phyloP scores from a whole-genome alignment of 1,284 basidiomycete species.

The Psilocybe mexicana region DNA sequence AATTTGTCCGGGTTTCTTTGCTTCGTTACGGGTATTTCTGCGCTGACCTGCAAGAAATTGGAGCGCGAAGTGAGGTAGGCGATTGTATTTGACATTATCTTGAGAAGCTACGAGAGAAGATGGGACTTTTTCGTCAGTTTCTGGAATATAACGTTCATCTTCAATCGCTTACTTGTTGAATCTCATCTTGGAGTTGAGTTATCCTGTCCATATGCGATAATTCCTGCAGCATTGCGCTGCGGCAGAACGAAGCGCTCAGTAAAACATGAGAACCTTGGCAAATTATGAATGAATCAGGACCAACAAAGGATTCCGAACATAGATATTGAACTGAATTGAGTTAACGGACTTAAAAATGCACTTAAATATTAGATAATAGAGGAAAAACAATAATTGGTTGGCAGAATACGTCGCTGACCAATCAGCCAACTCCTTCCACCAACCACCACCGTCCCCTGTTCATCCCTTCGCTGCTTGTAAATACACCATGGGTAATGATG shows the following conservation, averaged over 20 bases:
- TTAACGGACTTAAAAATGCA: neutral
- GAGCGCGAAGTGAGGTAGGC: conserved; percentile 37
- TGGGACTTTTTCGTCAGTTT: conserved; percentile 55
- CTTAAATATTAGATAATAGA: neutral
- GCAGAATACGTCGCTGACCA: no score
- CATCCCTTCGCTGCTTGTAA: neutral
- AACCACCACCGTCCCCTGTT: conserved; percentile 16
- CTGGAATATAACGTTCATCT: conserved; percentile 60
- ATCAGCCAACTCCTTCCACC: neutral
- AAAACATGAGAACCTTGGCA: conserved; percentile 15
- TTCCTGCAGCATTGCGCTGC: conserved; percentile 82
- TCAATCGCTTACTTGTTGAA: conserved; percentile 1
- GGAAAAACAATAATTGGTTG: neutral
- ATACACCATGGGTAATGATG: conserved; percentile 78
- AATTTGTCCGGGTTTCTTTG: conserved; percentile 68
- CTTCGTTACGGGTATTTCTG: conserved; percentile 75
- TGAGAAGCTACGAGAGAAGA: conserved; percentile 49
- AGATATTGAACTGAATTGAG: no score
- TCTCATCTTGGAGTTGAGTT: conserved; percentile 57
- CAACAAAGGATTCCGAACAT: no score
- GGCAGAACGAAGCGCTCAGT: conserved; percentile 18
- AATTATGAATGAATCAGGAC: neutral
- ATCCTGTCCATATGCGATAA: conserved; percentile 87
- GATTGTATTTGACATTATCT: conserved; percentile 1
- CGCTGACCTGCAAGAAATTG: conserved; percentile 72